Percentiles rank a stretch among this genome's conserved stretches.
These are phyloP conservation scores for Hawksworthiomyces lignivorus DNA, from an alignment of 2,329 filamentous ascomycete genomes.

Conservation along the genomic window DNA sequence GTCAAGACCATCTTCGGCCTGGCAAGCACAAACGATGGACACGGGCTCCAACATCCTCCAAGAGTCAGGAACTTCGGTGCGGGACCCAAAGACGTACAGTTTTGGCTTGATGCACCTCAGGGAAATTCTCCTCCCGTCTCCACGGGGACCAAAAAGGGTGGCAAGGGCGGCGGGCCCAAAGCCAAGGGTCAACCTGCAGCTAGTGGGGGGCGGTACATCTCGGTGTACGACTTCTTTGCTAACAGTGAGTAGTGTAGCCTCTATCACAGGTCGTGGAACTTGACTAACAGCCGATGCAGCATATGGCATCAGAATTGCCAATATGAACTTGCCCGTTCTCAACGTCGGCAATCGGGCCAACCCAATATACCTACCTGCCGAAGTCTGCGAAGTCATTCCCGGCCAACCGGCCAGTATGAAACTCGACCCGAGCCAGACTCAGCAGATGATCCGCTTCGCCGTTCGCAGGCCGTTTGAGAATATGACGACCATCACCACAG, in stretches of 20 bases:
- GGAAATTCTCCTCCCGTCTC: constrained; percentile 1
- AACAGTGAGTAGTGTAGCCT: constrained; percentile 24
- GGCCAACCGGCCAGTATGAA: constrained; percentile 47
- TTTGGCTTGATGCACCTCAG: constrained; percentile 35
- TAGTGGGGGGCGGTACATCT: constrained; percentile 35
- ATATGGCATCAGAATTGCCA: constrained; percentile 27
- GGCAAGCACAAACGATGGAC: constrained; percentile 27
- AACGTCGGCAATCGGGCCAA: constrained; percentile 49
- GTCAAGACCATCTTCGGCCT: constrained; percentile 30
- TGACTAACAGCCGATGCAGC: constrained; percentile 17
- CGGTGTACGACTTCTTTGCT: constrained; percentile 43
- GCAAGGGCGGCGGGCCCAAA: neutral
- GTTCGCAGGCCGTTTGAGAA: constrained; percentile 49
- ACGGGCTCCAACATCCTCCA: constrained; percentile 19
- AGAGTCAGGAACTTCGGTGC: constrained; percentile 28
- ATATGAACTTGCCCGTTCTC: constrained; percentile 40
- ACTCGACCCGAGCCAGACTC: constrained; percentile 45
- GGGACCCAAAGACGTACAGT: constrained; percentile 44
- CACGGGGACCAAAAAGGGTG: neutral
- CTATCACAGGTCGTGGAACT: too few relatives aligned
- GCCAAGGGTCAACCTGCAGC: constrained; percentile 1
- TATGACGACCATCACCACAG: constrained; percentile 42
- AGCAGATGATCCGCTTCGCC: constrained; percentile 53
- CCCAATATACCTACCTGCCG: constrained; percentile 50
- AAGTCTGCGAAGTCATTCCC: constrained; percentile 47